phyloP scores from a whole-genome alignment of 176 grass and related monocot genomes.

The Canna indica region DNA sequence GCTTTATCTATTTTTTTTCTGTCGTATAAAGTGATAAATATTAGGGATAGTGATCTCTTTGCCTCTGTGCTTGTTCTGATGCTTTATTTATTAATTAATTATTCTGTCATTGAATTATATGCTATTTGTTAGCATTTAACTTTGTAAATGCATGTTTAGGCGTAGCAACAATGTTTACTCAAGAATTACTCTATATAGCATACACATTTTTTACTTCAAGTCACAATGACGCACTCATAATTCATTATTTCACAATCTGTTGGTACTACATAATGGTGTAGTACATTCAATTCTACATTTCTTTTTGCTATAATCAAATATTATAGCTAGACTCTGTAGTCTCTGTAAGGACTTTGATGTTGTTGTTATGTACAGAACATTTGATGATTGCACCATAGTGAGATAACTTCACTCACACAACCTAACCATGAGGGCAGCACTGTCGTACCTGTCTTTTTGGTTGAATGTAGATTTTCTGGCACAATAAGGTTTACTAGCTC shows the following conservation, averaged over 20 bases:
- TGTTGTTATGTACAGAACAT: background rate
- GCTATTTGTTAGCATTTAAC: background rate
- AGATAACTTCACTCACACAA: background rate
- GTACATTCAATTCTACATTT: too few species aligned
- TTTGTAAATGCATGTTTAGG: background rate
- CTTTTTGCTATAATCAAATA: too few species aligned
- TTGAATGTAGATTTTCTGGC: too few species aligned
- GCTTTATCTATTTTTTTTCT: background rate
- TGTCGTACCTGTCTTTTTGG: too few species aligned
- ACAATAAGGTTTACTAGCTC: too few species aligned
- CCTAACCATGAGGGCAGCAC: too few species aligned
- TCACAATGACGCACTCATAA: background rate
- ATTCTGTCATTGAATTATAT: background rate
- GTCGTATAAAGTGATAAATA: background rate
- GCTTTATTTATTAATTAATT: background rate
- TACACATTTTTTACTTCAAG: background rate
- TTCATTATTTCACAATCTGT: background rate
- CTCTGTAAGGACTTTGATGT: background rate
- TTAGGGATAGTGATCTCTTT: background rate
- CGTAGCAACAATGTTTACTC: background rate
- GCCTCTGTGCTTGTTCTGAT: background rate
- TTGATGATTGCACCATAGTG: background rate
- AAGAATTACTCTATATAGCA: background rate
- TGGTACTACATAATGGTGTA: background rate
- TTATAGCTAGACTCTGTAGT: too few species aligned